Evolutionary conservation across 345 rosid genomes (phyloP), one percentile per base, ranked within the genome.

Genomic region (Camelina hispida): DNA sequence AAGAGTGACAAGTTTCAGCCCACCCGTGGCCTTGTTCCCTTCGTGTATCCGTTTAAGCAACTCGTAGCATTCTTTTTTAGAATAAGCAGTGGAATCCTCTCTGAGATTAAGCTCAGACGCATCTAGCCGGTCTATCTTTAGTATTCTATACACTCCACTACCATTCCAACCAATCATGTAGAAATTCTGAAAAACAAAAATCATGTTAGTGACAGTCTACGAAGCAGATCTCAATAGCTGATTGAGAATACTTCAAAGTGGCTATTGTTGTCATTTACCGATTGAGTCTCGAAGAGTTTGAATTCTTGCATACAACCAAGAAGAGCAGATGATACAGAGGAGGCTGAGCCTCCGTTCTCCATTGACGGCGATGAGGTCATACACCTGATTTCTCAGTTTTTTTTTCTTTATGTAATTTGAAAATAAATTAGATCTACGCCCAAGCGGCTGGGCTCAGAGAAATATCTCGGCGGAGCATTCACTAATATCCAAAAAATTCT

Each of bases 21-120:
- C 99, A 25, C 99, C 99, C 0, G 98, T 96, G 4, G 93, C 78
- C 68, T 70, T 85, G 84, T 96, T 96, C 58, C 99, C 99, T 82
- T 93, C 98, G 13, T 92, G 88, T 80, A 96, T 87, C 78, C 97
- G 90, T 74, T 86, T 87, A 46, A 96, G 81, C 76, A 96, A 69
- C 66, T 93, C 97, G 28, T 83, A 85, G 65, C 96, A 90, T 80
- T 95, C 88, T 3, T 78, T 60, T 72, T 90, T 91, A 0, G 91
- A 75, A 64, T 95, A 95, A 0, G 85, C 83, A 51, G 97, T 87
- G 18, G 96, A 76, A 80, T 91, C 99, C 83, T 95, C 99, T 16
- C 79, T 84, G 66, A 95, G 64, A 66, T 82, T 89, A 55, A 95
- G 84, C 83, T 95, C 96, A 4, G 87, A 83, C 3, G 88, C 88